These are phyloP conservation scores for Cajanus cajan DNA, from an alignment of 306 rosid species.

Conservation along the genomic window DNA sequence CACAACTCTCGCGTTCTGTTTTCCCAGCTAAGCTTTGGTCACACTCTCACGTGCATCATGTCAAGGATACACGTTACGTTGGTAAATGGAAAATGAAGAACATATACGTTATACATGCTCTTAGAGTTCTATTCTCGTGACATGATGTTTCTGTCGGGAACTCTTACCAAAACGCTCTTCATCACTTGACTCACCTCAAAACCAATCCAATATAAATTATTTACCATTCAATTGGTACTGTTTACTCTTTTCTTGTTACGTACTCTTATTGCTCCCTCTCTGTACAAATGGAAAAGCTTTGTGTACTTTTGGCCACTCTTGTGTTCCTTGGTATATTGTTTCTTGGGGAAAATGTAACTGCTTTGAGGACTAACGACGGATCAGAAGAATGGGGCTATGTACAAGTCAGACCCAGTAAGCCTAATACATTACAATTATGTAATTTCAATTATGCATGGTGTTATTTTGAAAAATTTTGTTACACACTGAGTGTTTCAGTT, in stretches of 20 bases:
- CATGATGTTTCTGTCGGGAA: neutral
- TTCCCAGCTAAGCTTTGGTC: neutral
- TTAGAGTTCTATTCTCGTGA: neutral
- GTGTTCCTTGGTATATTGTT: constrained; percentile 35
- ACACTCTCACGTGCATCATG: neutral
- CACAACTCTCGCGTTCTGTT: neutral
- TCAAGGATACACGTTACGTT: neutral
- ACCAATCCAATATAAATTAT: no score
- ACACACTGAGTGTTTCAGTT: neutral
- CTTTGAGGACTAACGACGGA: constrained; percentile 39
- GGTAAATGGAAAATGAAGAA: neutral
- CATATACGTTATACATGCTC: neutral
- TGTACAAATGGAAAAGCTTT: constrained; percentile 43
- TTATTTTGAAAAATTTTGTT: neutral
- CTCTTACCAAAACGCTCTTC: neutral
- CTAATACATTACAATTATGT: neutral
- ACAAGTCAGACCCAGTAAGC: constrained; percentile 85
- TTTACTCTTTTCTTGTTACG: neutral
- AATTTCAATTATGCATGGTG: neutral
- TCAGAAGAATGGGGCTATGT: constrained; percentile 78
- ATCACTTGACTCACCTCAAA: neutral
- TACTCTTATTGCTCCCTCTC: neutral
- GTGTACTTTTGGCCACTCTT: constrained; percentile 15
- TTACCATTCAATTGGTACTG: no score
- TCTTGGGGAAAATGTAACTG: constrained; percentile 21